Evolutionary conservation across 163 green algal genomes (phyloP).

Genomic region (Smithsoniella earleae): DNA sequence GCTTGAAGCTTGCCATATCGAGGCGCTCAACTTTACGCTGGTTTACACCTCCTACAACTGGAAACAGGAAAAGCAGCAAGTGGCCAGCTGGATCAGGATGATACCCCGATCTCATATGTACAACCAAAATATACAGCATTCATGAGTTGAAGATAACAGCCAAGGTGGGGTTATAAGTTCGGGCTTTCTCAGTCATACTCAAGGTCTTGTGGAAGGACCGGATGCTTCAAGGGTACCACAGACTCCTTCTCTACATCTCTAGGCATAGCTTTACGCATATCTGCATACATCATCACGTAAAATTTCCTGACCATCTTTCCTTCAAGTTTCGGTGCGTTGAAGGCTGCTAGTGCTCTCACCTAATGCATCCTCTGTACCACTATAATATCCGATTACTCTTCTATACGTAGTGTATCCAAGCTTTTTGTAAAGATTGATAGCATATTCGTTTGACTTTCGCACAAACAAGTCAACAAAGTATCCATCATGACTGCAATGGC

Average conservation of each 20-base stretch:
- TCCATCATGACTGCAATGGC: slow-evolving; percentile 67
- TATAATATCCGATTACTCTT: slow-evolving; percentile 78
- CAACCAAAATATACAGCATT: too few relatives aligned
- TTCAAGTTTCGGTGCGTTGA: slow-evolving; percentile 33
- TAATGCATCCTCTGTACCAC: slow-evolving; percentile 69
- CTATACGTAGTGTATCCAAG: slow-evolving; percentile 74
- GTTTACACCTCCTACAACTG: too few relatives aligned
- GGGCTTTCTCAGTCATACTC: slow-evolving; percentile 76
- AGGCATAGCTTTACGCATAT: slow-evolving; percentile 97
- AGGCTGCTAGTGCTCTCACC: slow-evolving; percentile 42
- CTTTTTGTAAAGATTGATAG: slow-evolving; percentile 92
- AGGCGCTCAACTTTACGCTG: too few relatives aligned
- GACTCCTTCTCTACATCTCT: slow-evolving; percentile 69
- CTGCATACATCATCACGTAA: slow-evolving; percentile 35
- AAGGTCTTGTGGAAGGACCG: slow-evolving; percentile 74
- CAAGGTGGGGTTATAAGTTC: too few relatives aligned
- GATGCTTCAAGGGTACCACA: slow-evolving; percentile 60
- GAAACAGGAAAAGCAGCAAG: too few relatives aligned
- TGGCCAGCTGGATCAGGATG: too few relatives aligned
- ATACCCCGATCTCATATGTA: too few relatives aligned
- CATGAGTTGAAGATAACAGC: too few relatives aligned
- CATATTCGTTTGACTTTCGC: slow-evolving; percentile 75
- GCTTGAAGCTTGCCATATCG: too few relatives aligned
- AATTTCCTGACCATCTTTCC: not conserved
- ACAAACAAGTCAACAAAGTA: slow-evolving; percentile 99